phyloP scores from a whole-genome alignment of 208 protist genomes.

The Wallacemonas sp. region DNA sequence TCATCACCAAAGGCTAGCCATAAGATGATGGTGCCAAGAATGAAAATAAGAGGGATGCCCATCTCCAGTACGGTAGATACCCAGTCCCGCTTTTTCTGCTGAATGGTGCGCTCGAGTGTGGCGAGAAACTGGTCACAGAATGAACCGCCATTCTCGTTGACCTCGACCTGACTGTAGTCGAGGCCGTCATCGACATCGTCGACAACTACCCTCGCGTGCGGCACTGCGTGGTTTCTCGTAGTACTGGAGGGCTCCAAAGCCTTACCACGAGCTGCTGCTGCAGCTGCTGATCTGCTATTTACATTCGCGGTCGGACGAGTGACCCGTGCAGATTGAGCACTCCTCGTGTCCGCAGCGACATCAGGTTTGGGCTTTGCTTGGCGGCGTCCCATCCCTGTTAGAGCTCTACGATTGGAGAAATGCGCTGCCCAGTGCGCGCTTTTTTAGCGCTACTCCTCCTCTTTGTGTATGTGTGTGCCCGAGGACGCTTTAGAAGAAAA shows the following conservation, averaged over 20 bases:
- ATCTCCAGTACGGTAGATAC: slow-evolving; percentile 38
- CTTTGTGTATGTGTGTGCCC: background rate
- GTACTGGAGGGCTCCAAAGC: too few relatives aligned
- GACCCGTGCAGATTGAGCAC: background rate
- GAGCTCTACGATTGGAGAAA: background rate
- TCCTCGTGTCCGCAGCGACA: background rate
- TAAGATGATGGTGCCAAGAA: slow-evolving; percentile 40
- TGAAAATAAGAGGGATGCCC: slow-evolving; percentile 49
- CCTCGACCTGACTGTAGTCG: slow-evolving; percentile 24
- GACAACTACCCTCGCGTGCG: slow-evolving; percentile 1
- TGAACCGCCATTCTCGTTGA: slow-evolving; percentile 34
- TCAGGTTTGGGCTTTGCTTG: slow-evolving; percentile 7
- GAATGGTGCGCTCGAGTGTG: slow-evolving; percentile 43
- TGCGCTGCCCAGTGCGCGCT: background rate
- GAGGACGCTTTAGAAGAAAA: background rate
- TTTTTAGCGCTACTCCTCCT: background rate
- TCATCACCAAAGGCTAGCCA: slow-evolving; percentile 44
- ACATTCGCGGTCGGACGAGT: background rate
- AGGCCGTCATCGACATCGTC: slow-evolving; percentile 10
- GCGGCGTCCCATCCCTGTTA: slow-evolving; percentile 32
- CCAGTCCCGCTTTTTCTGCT: slow-evolving; percentile 32
- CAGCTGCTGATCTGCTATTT: too few relatives aligned
- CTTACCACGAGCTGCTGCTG: too few relatives aligned
- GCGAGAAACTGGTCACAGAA: slow-evolving; percentile 45
- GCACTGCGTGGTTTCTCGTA: too few relatives aligned